A percentile compares a stretch with the other conserved stretches of the same genome.
Conservation (phyloP, 305 asterid genomes). For the Petunia hybrid region DNA sequence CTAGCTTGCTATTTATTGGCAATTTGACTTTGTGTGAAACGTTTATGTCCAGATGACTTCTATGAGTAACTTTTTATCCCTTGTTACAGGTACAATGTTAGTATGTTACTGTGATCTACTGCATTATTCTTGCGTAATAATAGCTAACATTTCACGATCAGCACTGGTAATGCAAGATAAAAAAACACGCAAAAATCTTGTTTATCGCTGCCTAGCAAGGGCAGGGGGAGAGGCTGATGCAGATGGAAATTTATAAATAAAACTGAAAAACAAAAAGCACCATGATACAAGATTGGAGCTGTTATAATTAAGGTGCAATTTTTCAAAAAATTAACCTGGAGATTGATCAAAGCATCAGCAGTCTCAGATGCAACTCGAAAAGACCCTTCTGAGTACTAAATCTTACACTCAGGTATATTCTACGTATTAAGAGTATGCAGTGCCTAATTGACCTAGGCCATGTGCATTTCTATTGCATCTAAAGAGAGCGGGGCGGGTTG, state of each 20-base stretch:
- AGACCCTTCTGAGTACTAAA: neutral
- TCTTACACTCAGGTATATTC: neutral
- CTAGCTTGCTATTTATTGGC: neutral
- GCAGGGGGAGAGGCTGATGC: too few species aligned
- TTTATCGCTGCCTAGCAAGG: too few species aligned
- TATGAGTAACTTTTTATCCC: too few species aligned
- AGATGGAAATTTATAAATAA: neutral
- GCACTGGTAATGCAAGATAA: too few species aligned
- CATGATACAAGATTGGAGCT: neutral
- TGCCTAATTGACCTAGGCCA: too few species aligned
- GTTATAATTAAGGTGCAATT: neutral
- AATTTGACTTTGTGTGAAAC: neutral
- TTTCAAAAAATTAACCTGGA: neutral
- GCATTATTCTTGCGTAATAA: neutral
- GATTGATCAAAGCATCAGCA: neutral
- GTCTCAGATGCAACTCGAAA: neutral
- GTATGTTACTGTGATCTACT: neutral
- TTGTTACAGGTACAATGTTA: neutral
- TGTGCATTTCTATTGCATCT: constrained; percentile 29
- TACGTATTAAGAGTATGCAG: too few species aligned
- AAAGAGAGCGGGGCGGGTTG: too few species aligned
- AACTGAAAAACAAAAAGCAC: neutral
- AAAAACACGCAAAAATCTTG: neutral
- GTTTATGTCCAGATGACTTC: neutral
- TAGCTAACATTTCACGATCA: too few species aligned